A percentile compares a stretch with the other conserved stretches of the same genome.
Conservation (phyloP, 495 filamentous ascomycete species). For the Rusavskia elegans region DNA sequence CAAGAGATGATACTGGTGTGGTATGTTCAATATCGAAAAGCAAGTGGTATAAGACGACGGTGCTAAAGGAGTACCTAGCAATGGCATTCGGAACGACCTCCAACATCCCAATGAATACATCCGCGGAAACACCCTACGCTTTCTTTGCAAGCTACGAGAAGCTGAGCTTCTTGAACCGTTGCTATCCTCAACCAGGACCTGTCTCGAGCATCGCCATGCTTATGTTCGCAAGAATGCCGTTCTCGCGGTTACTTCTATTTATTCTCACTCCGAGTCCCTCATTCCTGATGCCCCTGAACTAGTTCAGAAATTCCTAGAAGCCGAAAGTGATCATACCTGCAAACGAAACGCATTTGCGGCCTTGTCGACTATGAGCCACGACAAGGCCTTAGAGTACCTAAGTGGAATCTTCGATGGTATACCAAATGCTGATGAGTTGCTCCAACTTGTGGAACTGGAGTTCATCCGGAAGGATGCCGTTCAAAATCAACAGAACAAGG, state of each 20-base stretch:
- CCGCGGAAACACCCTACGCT: constrained; percentile 87
- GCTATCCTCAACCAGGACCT: constrained; percentile 76
- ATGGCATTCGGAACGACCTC: constrained; percentile 93
- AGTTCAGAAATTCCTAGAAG: constrained; percentile 75
- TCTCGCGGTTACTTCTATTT: constrained; percentile 86
- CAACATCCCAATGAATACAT: constrained; percentile 98
- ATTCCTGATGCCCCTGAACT: constrained; percentile 95
- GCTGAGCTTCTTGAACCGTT: constrained; percentile 92
- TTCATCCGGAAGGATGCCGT: constrained; percentile 98
- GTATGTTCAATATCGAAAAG: constrained; percentile 32
- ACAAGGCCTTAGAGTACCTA: constrained; percentile 81
- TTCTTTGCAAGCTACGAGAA: constrained; percentile 91
- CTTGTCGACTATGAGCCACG: constrained; percentile 77
- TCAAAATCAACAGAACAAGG: constrained; percentile 86
- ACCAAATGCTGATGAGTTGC: constrained; percentile 80
- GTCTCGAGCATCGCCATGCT: constrained; percentile 88
- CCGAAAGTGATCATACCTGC: constrained; percentile 88
- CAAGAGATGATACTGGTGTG: constrained; percentile 99
- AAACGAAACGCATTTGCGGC: constrained; percentile 97
- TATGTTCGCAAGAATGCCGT: constrained; percentile 98
- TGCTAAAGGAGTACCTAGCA: constrained; percentile 35
- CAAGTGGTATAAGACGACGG: background rate
- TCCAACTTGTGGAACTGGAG: constrained; percentile 86
- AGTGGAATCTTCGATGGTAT: constrained; percentile 86
- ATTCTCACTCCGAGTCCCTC: constrained; percentile 74